Base-by-base conservation (phyloP, 345 rosid species). In the Geranium brycei region DNA sequence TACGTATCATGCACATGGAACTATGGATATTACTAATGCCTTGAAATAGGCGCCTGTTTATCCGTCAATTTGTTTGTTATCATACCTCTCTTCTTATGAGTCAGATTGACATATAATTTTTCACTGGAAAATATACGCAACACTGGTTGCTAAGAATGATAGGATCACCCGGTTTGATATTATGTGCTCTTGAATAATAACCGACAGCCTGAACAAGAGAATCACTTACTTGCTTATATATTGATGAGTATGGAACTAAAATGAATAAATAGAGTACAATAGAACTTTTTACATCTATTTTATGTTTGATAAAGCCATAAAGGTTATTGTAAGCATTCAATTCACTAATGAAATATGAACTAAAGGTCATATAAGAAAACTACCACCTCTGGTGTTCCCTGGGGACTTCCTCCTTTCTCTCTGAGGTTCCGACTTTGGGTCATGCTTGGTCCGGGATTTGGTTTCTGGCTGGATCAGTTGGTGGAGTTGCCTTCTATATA, bases 121-220 rank as follows among this genome's bases (percentile, higher is more conserved):
- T 23, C 28, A 23, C 28, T 23, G 28, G 28, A 2, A 23, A 23
- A 87, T 77, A 74, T 86, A 87, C 63, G 97, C 81, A 66, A 91
- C 76, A 79, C 93, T 75, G 80, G 76, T 87, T 92, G 64, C 88
- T 76, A 62, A 92, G 88, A 74, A 92, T 82, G 70, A 86, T 58
- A 69, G 87, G 85, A 72, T 92, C 93, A 68, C 67, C 70, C 12
- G 91, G 87, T 73, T 86, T 89, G 62, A 92, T 71, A 59, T 74
- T 78, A 69, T 81, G 80, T 64, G 98, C 98, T 71, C 84, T 87
- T 18, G 95, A 78, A 77, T 84, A 92, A 73, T 64, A 77, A 68
- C 75, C 77, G 73, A 89, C 83, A 6, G 98, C 90, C 98, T 89
- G 78, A 64, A 62, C 35, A 62, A 64, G 47, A 58, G 19, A 67